Conservation (phyloP, 306 rosid species). For the Begonia loranthoides region DNA sequence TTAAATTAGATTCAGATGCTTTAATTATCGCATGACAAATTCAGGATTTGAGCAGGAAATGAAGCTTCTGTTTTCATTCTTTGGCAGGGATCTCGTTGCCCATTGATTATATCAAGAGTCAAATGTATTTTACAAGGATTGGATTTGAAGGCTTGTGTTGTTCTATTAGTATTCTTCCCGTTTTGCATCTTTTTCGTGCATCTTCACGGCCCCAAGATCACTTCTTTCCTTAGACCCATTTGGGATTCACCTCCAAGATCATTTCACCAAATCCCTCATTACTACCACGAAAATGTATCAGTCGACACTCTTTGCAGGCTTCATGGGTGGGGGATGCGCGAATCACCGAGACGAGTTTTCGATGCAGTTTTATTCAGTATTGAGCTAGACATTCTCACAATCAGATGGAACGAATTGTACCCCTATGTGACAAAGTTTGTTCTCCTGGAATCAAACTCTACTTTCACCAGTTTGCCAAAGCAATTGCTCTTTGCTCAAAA, state of each 20-base stretch:
- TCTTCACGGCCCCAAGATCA: conserved; percentile 62
- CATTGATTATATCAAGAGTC: conserved; percentile 43
- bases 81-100: conserved; percentile 47
- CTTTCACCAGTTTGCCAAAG: conserved; percentile 55
- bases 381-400: conserved; percentile 62
- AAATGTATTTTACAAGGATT: conserved; percentile 49
- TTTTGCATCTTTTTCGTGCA: conserved; percentile 29
- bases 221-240: conserved; percentile 67
- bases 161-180: conserved; percentile 37
- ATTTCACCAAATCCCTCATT: conserved; percentile 65
- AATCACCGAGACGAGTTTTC: conserved; percentile 59
- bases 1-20: no score
- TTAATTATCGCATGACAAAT: no score
- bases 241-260: conserved; percentile 87
- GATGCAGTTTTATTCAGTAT: conserved; percentile 76
- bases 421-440: conserved; percentile 62
- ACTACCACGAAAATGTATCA: conserved; percentile 52
- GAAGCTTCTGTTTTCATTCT: conserved; percentile 2
- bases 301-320: conserved; percentile 63
- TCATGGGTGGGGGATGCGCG: conserved; percentile 74
- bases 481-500: conserved; percentile 41
- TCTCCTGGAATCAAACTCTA: conserved; percentile 71
- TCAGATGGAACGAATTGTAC: conserved; percentile 67
- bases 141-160: conserved; percentile 37
- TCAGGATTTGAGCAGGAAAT: no score